Base-by-base conservation (phyloP, 495 filamentous ascomycete genomes). In the Amniculicola lignicola region DNA sequence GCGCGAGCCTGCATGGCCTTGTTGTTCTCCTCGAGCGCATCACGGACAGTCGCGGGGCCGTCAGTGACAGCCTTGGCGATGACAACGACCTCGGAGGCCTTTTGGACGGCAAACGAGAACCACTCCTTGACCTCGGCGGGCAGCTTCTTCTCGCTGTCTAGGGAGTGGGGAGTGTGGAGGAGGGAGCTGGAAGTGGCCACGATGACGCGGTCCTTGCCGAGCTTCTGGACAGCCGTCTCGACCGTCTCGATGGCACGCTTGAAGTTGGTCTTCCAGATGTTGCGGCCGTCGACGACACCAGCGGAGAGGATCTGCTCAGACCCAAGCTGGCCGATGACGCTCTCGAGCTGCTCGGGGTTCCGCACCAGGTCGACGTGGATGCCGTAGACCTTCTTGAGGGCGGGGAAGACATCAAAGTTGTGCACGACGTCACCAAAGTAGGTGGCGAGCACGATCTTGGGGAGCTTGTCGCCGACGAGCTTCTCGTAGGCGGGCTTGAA, bases 211-310 rank as follows among this genome's bases (percentile, higher is more conserved):
- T 96, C 90, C 75, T 91, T 87, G 74, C 94, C 92, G 45, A 98
- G 84, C 74, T 89, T 87, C 77, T 95, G 87, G 69, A 96, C 77
- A 57, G 90, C 92, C 29, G 82, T 79, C 80, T 96, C 86, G 62
- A 92, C 84, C 65, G 80, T 81, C 77, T 88, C 89, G 63, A 96
- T 90, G 60, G 92, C 89, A 65, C 81, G 81, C 80, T 90, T 82
- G 74, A 95, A 86, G 82, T 96, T 89, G 75, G 89, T 95, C 89
- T 98, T 97, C 93, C 93, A 98, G 82, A 98, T 98, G 82, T 98
- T 98, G 69, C 93, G 88, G 64, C 93, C 94, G 67, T 97, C 90
- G 60, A 98, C 93, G 62, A 98, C 85, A 85, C 93, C 93, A 64
- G 82, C 82, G 50, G 94, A 97, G 54, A 98, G 86, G 52, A 83